phyloP scores from a whole-genome alignment of 495 filamentous ascomycete genomes.

The Tuber brumale region DNA sequence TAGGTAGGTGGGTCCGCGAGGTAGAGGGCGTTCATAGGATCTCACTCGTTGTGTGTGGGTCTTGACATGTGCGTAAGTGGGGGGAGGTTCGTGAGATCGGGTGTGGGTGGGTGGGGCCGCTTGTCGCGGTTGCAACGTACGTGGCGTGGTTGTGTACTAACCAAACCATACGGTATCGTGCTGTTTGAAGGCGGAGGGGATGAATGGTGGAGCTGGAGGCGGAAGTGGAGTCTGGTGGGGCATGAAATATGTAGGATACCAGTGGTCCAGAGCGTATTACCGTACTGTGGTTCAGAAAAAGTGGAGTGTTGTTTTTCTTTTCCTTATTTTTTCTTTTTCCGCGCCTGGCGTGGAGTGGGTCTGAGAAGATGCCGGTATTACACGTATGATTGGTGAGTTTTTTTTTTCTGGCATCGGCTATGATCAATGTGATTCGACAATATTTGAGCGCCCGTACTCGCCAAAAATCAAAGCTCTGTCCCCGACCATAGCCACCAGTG shows the following conservation, averaged over 20 bases:
- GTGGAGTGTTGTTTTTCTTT: neutral
- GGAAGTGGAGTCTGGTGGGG: slow-evolving; percentile 1
- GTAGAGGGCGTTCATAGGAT: neutral
- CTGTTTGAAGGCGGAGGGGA: neutral
- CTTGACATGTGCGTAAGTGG: neutral
- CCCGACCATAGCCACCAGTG: too few relatives aligned
- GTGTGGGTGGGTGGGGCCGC: slow-evolving; percentile 4
- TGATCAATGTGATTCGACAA: neutral
- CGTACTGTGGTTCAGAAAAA: neutral
- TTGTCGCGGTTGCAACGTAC: neutral
- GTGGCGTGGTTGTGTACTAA: neutral
- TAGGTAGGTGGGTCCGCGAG: neutral
- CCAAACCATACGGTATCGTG: neutral
- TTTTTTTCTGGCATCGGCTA: neutral
- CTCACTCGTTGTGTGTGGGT: neutral
- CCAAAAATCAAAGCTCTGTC: too few relatives aligned
- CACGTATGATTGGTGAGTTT: neutral
- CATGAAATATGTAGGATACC: neutral
- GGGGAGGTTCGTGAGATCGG: neutral
- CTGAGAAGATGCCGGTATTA: neutral
- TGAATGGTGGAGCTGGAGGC: neutral
- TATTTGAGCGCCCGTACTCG: neutral
- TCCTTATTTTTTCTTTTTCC: slow-evolving; percentile 7
- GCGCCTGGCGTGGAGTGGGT: neutral
- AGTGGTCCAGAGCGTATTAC: neutral